These are phyloP conservation scores for Cerioporus squamosus DNA, from an alignment of 1,284 basidiomycete species.

Conservation along the genomic window DNA sequence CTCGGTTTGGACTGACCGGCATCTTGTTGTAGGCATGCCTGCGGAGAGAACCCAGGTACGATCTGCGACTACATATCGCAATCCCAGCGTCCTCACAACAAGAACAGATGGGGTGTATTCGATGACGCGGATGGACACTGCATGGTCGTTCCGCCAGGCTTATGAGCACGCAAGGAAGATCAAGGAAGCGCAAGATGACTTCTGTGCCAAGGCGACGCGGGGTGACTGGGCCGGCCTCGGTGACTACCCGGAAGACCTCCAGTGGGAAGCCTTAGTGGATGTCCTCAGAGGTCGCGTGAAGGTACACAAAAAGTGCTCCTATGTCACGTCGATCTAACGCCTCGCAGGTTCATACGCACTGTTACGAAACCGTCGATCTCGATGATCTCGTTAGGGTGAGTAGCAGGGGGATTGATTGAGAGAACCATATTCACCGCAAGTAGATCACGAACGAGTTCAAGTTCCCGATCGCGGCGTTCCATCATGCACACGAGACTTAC, in stretches of 20 bases:
- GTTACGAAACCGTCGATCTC: slow-evolving; percentile 47
- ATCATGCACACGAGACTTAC: slow-evolving; percentile 88
- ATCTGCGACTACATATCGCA: too few relatives aligned
- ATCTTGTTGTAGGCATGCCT: slow-evolving; percentile 26
- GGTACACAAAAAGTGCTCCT: slow-evolving; percentile 38
- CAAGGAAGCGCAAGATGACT: slow-evolving; percentile 76
- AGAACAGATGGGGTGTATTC: slow-evolving; percentile 35
- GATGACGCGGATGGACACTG: slow-evolving; percentile 62
- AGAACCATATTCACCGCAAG: not conserved
- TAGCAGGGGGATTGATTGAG: not conserved
- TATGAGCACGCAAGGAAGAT: slow-evolving; percentile 79
- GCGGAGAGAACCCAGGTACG: slow-evolving; percentile 41
- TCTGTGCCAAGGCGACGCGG: slow-evolving; percentile 60
- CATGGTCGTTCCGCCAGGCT: slow-evolving; percentile 60
- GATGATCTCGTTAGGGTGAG: slow-evolving; percentile 64
- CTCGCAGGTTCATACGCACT: slow-evolving; percentile 74
- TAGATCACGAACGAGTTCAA: slow-evolving; percentile 80
- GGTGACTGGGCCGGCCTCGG: slow-evolving; percentile 65
- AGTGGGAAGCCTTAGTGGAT: slow-evolving; percentile 88
- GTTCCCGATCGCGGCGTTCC: slow-evolving; percentile 83
- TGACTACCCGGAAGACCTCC: slow-evolving; percentile 77
- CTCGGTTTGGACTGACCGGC: not conserved
- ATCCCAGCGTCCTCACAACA: not conserved
- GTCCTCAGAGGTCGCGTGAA: slow-evolving; percentile 84
- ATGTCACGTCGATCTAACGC: not conserved